Conservation (phyloP, 768 basidiomycete genomes). For the Lyophyllum shimeji region DNA sequence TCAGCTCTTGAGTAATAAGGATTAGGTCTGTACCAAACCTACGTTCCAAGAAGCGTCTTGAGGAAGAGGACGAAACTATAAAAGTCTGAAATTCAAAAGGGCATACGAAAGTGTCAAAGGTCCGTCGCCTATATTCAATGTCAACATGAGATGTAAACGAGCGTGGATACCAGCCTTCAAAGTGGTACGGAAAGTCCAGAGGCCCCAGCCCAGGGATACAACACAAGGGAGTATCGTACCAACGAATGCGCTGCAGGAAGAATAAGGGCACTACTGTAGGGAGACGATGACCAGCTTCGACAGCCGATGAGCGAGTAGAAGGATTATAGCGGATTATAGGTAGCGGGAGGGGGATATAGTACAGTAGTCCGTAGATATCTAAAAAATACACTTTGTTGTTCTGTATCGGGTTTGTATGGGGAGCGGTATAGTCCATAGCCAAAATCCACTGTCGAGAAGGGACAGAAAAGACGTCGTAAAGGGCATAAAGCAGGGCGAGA, state of each 20-base stretch:
- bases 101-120: not conserved
- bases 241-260: conserved; percentile 3
- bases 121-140: not conserved
- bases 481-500: conserved; percentile 1
- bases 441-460: conserved; percentile 1
- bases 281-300: conserved; percentile 9
- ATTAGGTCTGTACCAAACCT: too few relatives aligned
- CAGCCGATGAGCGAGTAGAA: conserved; percentile 13
- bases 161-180: conserved; percentile 9
- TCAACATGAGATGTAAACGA: conserved; percentile 3
- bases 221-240: not conserved
- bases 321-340: conserved; percentile 14
- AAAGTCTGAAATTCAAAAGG: not conserved
- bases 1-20: too few relatives aligned
- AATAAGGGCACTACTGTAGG: conserved; percentile 10
- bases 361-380: conserved; percentile 17
- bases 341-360: conserved; percentile 7
- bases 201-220: conserved; percentile 12
- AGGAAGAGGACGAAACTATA: not conserved
- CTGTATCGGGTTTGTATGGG: conserved; percentile 2
- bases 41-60: too few relatives aligned
- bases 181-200: conserved; percentile 4
- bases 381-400: conserved; percentile 20
- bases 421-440: conserved; percentile 7
- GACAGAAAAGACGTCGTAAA: conserved; percentile 4